These are phyloP conservation scores for Colletotrichum australisinense DNA, from an alignment of 2,329 filamentous ascomycete species.

Conservation along the genomic window DNA sequence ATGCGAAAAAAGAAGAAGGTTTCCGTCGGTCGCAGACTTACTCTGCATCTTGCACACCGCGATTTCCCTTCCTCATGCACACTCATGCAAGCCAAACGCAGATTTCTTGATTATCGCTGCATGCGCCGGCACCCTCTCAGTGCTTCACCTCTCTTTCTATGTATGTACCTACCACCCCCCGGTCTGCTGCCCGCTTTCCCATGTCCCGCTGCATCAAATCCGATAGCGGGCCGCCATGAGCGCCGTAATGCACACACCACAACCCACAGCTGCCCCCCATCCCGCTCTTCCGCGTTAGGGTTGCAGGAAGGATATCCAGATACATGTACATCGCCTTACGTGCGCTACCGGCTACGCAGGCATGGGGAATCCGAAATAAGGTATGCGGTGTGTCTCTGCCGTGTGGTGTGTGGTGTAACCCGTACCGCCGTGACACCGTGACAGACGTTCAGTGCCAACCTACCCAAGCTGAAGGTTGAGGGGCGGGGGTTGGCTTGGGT, in stretches of 20 bases:
- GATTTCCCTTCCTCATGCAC: neutral
- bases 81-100: neutral
- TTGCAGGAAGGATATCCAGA: neutral
- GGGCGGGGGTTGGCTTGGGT: too few relatives aligned
- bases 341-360: constrained; percentile 17
- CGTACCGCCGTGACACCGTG: neutral
- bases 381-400: neutral
- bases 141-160: neutral
- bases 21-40: neutral
- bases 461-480: neutral
- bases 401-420: too few relatives aligned
- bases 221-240: constrained; percentile 27
- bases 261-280: neutral
- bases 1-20: neutral
- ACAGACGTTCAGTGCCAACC: neutral
- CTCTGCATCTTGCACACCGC: neutral
- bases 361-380: neutral
- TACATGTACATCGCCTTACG: constrained; percentile 25
- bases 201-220: constrained; percentile 4
- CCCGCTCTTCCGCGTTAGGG: constrained; percentile 5
- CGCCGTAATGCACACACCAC: constrained; percentile 11
- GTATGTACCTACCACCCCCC: too few relatives aligned
- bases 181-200: neutral
- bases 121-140: constrained; percentile 2
- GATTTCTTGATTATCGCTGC: neutral